phyloP scores from a whole-genome alignment of 441 rosid genomes.

The Biscutella laevigata region DNA sequence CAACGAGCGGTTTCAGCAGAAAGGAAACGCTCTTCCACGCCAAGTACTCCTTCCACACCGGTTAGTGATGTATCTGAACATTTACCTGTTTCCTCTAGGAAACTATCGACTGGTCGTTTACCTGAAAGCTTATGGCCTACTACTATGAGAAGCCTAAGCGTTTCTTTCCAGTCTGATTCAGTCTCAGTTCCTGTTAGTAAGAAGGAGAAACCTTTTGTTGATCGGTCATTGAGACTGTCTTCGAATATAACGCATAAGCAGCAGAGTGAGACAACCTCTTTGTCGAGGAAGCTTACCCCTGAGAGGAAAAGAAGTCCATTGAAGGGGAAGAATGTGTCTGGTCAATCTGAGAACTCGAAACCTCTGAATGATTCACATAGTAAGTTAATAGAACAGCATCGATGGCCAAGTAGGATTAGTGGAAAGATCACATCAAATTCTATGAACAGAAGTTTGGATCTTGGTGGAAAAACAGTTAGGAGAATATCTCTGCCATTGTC shows the following conservation, averaged over 20 bases:
- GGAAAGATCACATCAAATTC: conserved; percentile 46
- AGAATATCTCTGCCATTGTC: conserved; percentile 29
- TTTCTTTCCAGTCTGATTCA: conserved; percentile 84
- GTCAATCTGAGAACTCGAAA: conserved; percentile 78
- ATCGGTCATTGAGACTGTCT: conserved; percentile 69
- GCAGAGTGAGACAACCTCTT: conserved; percentile 32
- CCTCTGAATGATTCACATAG: conserved; percentile 50
- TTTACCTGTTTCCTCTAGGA: conserved; percentile 40
- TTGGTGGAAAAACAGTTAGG: conserved; percentile 42
- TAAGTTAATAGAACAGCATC: conserved; percentile 69
- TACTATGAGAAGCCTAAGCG: conserved; percentile 90
- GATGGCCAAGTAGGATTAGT: conserved; percentile 71
- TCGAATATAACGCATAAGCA: conserved; percentile 61
- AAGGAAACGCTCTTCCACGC: conserved; percentile 66
- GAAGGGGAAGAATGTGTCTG: conserved; percentile 55
- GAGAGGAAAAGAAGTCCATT: conserved; percentile 80
- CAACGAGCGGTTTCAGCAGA: conserved; percentile 68
- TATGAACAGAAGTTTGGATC: conserved; percentile 46
- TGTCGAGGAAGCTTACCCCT: conserved; percentile 48
- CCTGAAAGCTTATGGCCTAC: conserved; percentile 96
- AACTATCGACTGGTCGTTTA: conserved; percentile 42
- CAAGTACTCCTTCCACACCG: conserved; percentile 64
- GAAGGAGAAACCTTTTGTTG: conserved; percentile 71
- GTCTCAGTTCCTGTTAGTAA: conserved; percentile 65
- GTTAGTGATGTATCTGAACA: conserved; percentile 51